Evolutionary conservation across 2,329 filamentous ascomycete species (phyloP).

Genomic region (Periconia macrospinosa): DNA sequence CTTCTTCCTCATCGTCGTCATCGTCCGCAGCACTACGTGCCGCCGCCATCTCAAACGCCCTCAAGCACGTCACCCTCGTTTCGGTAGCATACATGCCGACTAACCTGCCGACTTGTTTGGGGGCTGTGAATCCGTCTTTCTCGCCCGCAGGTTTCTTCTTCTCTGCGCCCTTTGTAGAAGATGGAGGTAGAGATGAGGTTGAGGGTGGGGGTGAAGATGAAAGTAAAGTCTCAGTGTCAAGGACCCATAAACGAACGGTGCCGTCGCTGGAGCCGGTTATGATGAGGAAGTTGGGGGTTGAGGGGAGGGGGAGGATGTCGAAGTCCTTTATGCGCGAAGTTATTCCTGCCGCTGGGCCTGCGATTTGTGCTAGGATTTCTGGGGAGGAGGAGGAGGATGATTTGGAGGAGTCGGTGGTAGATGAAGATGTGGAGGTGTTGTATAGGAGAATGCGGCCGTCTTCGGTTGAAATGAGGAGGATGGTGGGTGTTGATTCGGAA

Average conservation of each 20-base stretch:
- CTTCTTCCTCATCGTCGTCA: conserved; percentile 18
- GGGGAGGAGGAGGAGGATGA: conserved; percentile 41
- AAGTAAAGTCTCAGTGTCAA: conserved; percentile 49
- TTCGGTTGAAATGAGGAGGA: conserved; percentile 74
- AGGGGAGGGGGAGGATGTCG: conserved; percentile 58
- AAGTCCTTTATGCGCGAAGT: conserved; percentile 86
- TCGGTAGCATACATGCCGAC: conserved; percentile 81
- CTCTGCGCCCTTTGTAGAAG: no score
- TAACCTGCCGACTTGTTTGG: conserved; percentile 62
- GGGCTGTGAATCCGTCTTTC: conserved; percentile 26
- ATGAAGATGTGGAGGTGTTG: conserved; percentile 69
- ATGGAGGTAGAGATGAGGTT: no score
- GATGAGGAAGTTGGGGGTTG: conserved; percentile 52
- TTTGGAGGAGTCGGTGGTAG: no score
- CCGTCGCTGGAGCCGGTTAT: conserved; percentile 85
- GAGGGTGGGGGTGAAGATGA: no score
- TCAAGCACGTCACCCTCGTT: conserved; percentile 86
- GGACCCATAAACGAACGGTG: conserved; percentile 74
- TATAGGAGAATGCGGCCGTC: conserved; percentile 87
- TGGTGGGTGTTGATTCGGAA: neutral
- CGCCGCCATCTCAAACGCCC: conserved; percentile 78
- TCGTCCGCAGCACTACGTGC: conserved; percentile 30
- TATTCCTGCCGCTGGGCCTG: conserved; percentile 70
- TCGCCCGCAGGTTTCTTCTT: neutral
- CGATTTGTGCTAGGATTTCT: conserved; percentile 69